phyloP scores from a whole-genome alignment of 2,329 filamentous ascomycete species.

The Sarocladiaceae sp. region DNA sequence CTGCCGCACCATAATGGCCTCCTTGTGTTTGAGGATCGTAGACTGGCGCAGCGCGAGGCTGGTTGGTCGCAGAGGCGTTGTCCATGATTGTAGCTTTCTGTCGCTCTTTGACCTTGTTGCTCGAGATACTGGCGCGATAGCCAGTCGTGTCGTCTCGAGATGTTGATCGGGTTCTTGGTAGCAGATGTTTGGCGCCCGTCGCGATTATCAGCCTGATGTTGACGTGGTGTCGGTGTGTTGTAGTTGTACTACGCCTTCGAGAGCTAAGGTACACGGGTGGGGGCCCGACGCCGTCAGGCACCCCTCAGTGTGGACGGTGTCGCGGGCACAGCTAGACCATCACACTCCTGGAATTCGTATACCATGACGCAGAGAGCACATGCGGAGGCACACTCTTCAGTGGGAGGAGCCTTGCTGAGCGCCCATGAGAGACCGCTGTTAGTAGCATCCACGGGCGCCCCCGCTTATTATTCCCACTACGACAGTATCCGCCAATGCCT shows the following conservation, averaged over 20 bases:
- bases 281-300: background rate
- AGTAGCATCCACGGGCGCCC: too few species aligned
- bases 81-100: conserved; percentile 26
- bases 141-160: background rate
- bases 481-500: too few species aligned
- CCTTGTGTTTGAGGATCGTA: conserved; percentile 67
- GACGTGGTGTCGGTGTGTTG: conserved; percentile 8
- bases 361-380: background rate
- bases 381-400: too few species aligned
- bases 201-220: background rate
- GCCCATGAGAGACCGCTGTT: too few species aligned
- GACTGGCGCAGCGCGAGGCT: conserved; percentile 56
- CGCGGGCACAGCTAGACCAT: background rate
- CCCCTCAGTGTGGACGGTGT: background rate
- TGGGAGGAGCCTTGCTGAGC: too few species aligned
- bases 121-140: background rate
- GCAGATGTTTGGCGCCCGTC: background rate
- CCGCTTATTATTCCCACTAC: background rate
- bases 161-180: background rate
- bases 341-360: background rate
- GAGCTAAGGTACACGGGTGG: background rate
- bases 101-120: background rate
- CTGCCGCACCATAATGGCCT: conserved; percentile 68
- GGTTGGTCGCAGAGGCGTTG: conserved; percentile 48
- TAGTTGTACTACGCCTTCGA: too few species aligned